Percentiles rank a stretch among this genome's conserved stretches.
phyloP scores from a whole-genome alignment of 1,284 basidiomycete species.

The Retiboletus flavoniger region DNA sequence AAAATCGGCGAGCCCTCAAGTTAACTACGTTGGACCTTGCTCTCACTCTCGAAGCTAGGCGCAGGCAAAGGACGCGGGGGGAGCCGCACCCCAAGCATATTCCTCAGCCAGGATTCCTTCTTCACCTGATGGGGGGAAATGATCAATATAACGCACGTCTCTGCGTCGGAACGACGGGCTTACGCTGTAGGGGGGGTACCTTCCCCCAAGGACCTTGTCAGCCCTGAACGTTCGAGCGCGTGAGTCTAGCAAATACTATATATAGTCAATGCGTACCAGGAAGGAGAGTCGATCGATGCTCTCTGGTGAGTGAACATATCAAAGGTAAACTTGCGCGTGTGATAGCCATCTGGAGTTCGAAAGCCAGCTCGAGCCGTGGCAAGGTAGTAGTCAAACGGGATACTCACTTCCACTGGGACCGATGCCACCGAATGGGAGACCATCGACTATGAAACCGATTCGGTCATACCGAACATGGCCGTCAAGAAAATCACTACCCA shows the following conservation, averaged over 20 bases:
- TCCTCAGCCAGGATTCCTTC: slow-evolving; percentile 26
- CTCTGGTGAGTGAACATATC: slow-evolving; percentile 70
- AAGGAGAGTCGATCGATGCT: slow-evolving; percentile 60
- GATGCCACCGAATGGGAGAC: slow-evolving; percentile 72
- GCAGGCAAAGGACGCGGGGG: slow-evolving; percentile 24
- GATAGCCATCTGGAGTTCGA: slow-evolving; percentile 50
- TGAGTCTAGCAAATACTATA: not conserved
- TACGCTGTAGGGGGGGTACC: slow-evolving; percentile 68
- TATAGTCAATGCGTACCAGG: slow-evolving; percentile 44
- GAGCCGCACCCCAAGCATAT: slow-evolving; percentile 15
- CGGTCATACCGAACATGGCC: not conserved
- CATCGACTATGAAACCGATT: slow-evolving; percentile 42
- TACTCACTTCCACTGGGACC: slow-evolving; percentile 70
- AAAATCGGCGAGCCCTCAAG: no score
- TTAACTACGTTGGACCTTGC: no score
- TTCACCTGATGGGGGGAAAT: slow-evolving; percentile 15
- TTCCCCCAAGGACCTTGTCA: slow-evolving; percentile 53
- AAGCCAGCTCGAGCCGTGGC: not conserved
- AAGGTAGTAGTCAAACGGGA: not conserved
- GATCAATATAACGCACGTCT: not conserved
- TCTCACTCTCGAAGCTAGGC: slow-evolving; percentile 11
- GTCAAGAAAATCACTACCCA: slow-evolving; percentile 29
- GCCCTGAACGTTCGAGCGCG: slow-evolving; percentile 40
- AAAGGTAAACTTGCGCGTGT: slow-evolving; percentile 64
- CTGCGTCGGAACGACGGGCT: slow-evolving; percentile 11